Evolutionary conservation across 2,329 filamentous ascomycete species (phyloP), one percentile per base, ranked within the genome.

Genomic region (Aspergillus luchuensis): DNA sequence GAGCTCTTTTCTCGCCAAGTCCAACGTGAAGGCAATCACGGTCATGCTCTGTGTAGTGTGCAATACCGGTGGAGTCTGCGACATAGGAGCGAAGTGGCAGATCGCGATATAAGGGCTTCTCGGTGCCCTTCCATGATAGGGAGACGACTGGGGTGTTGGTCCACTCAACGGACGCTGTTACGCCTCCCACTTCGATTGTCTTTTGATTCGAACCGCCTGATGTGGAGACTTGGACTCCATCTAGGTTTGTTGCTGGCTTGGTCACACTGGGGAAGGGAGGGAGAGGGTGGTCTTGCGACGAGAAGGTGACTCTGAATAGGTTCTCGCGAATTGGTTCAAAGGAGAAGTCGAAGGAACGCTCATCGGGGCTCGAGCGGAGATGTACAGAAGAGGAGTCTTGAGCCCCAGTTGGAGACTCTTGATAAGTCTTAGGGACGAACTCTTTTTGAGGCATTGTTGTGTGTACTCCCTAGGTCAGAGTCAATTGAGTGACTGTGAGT

Each of bases 1-100:
- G 89, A 0, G 88, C 89, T 5, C 87, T 81, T 71, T 91, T 91
- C 71, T 91, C 89, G 4, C 89, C 89, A 0, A 91, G 79, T 0
- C 89, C 89, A 17, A 90, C 84, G 66, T 91, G 87, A 0, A 91
- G 80, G 0, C 85, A 87, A 19, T 83, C 80, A 15, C 82, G 78
- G 63, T 88, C 85, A 71, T 89, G 89, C 13, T 80, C 75, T 0
- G 85, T 86, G 69, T 91, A 91, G 67, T 90, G 87, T 0, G 87
- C 83, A 19, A 90, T 76, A 1, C 89, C 89, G 0, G 77, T 72
- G 0, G 84, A 84, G 64, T 91, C 87, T 7, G 86, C 77, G 1
- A 81, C 83, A 65, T 91, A 91, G 0, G 88, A 90, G 8, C 89
- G 85, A 67, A 85, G 81, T 0, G 84, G 82, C 2, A 91, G 75